phyloP scores from a whole-genome alignment of 2,329 filamentous ascomycete species.

The Talaromyces pinophilus region DNA sequence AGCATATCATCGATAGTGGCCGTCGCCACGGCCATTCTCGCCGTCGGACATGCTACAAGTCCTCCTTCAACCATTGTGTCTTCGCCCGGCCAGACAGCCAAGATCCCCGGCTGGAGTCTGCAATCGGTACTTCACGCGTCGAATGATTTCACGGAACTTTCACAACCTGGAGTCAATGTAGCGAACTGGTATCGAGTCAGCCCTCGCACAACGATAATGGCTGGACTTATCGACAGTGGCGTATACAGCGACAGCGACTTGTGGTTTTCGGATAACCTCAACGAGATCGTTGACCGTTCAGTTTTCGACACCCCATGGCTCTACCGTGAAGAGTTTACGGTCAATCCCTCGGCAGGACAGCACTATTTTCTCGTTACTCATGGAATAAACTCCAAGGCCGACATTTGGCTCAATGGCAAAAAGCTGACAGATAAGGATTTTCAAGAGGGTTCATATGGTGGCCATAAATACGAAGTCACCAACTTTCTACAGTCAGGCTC shows the following conservation, averaged over 20 bases:
- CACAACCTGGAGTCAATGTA: conserved; percentile 48
- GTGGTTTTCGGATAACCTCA: conserved; percentile 58
- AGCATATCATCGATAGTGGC: not conserved
- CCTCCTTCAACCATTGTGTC: conserved; percentile 26
- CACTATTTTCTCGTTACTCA: conserved; percentile 59
- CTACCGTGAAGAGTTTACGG: conserved; percentile 57
- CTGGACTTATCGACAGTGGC: conserved; percentile 55
- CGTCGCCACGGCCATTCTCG: not conserved
- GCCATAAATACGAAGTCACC: conserved; percentile 59
- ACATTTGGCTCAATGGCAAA: conserved; percentile 61
- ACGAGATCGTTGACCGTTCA: conserved; percentile 44
- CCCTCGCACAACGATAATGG: conserved; percentile 59
- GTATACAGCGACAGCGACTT: conserved; percentile 56
- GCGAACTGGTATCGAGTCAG: conserved; percentile 55
- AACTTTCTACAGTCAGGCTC: conserved; percentile 36
- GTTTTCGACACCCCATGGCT: conserved; percentile 60
- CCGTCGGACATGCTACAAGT: not conserved
- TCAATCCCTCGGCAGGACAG: conserved; percentile 38
- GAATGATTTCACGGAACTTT: conserved; percentile 43
- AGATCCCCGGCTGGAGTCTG: conserved; percentile 52
- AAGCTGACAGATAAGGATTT: conserved; percentile 51
- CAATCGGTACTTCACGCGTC: conserved; percentile 47
- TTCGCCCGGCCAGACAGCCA: conserved; percentile 29
- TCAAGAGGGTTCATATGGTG: conserved; percentile 61
- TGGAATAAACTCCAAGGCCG: conserved; percentile 62